Percentiles rank a stretch among this genome's conserved stretches.
phyloP scores from a whole-genome alignment of 2,329 filamentous ascomycete species.

The Xylogone sp. region DNA sequence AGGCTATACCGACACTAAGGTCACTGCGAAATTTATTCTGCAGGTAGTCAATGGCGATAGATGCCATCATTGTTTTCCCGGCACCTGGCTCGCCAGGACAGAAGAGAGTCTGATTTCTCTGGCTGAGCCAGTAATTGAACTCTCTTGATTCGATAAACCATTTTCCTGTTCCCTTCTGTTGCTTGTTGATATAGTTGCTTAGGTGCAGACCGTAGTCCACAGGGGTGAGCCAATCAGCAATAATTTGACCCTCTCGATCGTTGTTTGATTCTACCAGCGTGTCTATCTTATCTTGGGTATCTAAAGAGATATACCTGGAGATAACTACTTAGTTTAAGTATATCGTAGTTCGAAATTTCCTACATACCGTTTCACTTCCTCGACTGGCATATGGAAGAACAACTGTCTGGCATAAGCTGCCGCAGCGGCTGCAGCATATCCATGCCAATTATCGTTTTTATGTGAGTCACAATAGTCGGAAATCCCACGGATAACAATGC shows the following conservation, averaged over 20 bases:
- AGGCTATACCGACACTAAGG: constrained; percentile 20
- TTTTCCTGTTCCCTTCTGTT: constrained; percentile 9
- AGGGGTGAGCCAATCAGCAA: neutral
- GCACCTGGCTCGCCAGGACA: constrained; percentile 10
- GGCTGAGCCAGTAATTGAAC: constrained; percentile 4
- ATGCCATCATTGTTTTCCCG: constrained; percentile 9
- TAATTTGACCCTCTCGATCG: constrained; percentile 1
- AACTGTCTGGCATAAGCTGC: too few relatives aligned
- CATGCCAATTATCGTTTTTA: too few relatives aligned
- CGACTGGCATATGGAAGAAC: too few relatives aligned
- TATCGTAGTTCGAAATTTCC: too few relatives aligned
- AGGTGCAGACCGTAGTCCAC: constrained; percentile 1
- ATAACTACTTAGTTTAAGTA: too few relatives aligned
- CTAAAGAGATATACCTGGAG: too few relatives aligned
- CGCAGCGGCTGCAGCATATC: too few relatives aligned
- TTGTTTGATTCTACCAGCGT: too few relatives aligned
- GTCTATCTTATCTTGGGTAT: too few relatives aligned
- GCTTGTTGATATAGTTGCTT: constrained; percentile 3
- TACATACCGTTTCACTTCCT: too few relatives aligned
- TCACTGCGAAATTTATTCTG: neutral
- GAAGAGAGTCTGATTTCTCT: neutral
- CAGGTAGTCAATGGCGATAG: constrained; percentile 9
- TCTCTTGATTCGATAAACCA: constrained; percentile 8
- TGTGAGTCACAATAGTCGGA: too few relatives aligned
- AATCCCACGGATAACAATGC: too few relatives aligned